These are phyloP conservation scores for Boletus bicolor DNA, from an alignment of 768 basidiomycete genomes.

Conservation along the genomic window DNA sequence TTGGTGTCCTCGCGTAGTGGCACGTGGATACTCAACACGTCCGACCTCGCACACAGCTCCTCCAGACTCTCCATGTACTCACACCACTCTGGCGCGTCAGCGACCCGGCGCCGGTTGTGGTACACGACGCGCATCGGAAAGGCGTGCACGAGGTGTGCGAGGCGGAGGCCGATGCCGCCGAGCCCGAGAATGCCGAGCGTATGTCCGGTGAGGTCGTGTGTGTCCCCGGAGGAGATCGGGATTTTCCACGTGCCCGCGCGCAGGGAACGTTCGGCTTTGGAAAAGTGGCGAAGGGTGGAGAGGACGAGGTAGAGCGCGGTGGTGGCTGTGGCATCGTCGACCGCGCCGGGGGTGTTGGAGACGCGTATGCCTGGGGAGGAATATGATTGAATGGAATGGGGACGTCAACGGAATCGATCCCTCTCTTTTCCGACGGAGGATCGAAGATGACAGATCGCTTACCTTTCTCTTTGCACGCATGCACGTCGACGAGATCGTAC, in stretches of 20 bases:
- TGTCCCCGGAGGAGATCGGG: slow-evolving; percentile 40
- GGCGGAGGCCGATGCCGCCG: slow-evolving; percentile 70
- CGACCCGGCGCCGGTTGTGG: slow-evolving; percentile 57
- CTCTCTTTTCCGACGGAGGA: background rate
- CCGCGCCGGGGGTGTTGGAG: slow-evolving; percentile 87
- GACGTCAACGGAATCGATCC: background rate
- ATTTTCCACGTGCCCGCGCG: slow-evolving; percentile 62
- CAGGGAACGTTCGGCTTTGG: slow-evolving; percentile 53
- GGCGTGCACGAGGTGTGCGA: slow-evolving; percentile 68
- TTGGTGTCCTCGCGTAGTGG: slow-evolving; percentile 74
- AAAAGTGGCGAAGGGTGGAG: slow-evolving; percentile 71
- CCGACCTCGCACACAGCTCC: slow-evolving; percentile 63
- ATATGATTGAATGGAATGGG: no score
- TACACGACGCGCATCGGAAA: slow-evolving; percentile 93
- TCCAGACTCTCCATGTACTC: slow-evolving; percentile 70
- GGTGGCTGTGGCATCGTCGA: slow-evolving; percentile 89
- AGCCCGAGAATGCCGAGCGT: slow-evolving; percentile 74
- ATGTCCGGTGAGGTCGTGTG: slow-evolving; percentile 64
- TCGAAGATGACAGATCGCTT: slow-evolving; percentile 38
- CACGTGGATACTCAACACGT: slow-evolving; percentile 85
- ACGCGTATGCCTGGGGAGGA: slow-evolving; percentile 49
- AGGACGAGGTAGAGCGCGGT: slow-evolving; percentile 82
- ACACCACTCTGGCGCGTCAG: slow-evolving; percentile 65
- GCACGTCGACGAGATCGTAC: slow-evolving; percentile 79
- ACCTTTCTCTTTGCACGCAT: slow-evolving; percentile 71